Evolutionary conservation across 139 green algal genomes (phyloP), one percentile per base, ranked within the genome.

Genomic region (Yamagishiella unicocca): DNA sequence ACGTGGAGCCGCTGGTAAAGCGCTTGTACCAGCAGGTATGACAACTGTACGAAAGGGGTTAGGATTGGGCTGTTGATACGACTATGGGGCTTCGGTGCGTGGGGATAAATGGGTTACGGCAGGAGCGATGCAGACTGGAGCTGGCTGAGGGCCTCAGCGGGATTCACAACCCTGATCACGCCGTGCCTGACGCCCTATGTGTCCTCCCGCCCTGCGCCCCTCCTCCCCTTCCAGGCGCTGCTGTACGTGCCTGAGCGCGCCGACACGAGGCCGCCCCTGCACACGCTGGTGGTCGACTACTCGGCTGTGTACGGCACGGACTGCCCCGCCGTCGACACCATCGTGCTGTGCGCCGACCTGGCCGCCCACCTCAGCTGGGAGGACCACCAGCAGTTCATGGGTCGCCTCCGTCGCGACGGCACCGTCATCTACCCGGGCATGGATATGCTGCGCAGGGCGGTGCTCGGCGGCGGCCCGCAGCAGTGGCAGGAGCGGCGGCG

Each of bases 211-310:
- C n/a, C n/a, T n/a, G n/a, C n/a, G n/a, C n/a, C n/a, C n/a, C n/a
- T n/a, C n/a, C n/a, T n/a, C n/a, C n/a, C 19, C 19, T 19, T 27
- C 7, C 82, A 91, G 77, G 87, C 91, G 38, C 83, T 93, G n/a
- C 85, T 93, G 68, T 88, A 90, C 71, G 73, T 93, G 10, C 91
- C 91, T 24, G 91, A 94, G 71, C 76, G 81, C 0, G 79, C 81
- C 14, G 81, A 33, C 31, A 22, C 21, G 27, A 66, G 73, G 61
- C 91, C 91, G 53, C 89, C 91, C 9, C 46, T 94, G 17, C 82
- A 91, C 83, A 84, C 84, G 25, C 87, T 94, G 21, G 91, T 93
- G 21, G 91, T 94, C 31, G 91, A 94, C 82, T 94, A 94, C 75
- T 91, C 84, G 10, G 85, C 80, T 10, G 80, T 92, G 12, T 94